These are phyloP conservation scores for Suillus bovinus DNA, from an alignment of 768 basidiomycete species.

Conservation along the genomic window DNA sequence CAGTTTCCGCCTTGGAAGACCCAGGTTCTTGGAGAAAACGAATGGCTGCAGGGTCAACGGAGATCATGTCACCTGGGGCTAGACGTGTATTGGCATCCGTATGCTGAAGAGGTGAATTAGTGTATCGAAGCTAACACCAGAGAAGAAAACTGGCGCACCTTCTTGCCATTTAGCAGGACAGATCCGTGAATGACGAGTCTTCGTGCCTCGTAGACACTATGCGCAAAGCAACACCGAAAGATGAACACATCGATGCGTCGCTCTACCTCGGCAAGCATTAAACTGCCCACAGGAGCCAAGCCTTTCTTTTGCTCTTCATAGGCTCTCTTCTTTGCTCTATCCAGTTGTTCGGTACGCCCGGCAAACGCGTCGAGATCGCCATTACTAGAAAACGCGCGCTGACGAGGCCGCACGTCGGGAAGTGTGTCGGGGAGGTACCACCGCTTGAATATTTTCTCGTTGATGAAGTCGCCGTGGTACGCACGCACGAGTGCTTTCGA, in stretches of 20 bases:
- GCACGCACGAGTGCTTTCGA: constrained; percentile 85
- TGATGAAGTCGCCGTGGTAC: constrained; percentile 95
- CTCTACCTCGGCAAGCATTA: constrained; percentile 97
- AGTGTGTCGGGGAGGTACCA: constrained; percentile 90
- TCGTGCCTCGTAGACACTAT: constrained; percentile 89
- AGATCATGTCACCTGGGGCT: constrained; percentile 92
- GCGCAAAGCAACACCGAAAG: constrained; percentile 85
- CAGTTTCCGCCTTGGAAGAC: constrained; percentile 16
- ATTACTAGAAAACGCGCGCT: constrained; percentile 23
- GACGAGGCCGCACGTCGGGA: constrained; percentile 77
- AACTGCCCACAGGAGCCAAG: constrained; percentile 87
- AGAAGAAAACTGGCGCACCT: constrained; percentile 50
- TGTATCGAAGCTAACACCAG: not conserved
- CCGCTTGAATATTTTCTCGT: constrained; percentile 89
- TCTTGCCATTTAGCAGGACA: constrained; percentile 86
- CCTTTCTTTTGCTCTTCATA: constrained; percentile 58
- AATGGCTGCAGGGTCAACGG: constrained; percentile 81
- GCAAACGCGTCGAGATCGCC: constrained; percentile 62
- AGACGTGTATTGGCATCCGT: constrained; percentile 83
- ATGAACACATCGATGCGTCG: constrained; percentile 89
- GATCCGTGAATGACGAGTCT: constrained; percentile 83
- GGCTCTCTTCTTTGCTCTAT: constrained; percentile 44
- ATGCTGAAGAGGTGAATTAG: constrained; percentile 49
- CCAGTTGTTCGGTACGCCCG: constrained; percentile 44
- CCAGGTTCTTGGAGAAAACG: constrained; percentile 58